Base-by-base conservation (phyloP, 345 rosid species). In the Salix koriyanagi region DNA sequence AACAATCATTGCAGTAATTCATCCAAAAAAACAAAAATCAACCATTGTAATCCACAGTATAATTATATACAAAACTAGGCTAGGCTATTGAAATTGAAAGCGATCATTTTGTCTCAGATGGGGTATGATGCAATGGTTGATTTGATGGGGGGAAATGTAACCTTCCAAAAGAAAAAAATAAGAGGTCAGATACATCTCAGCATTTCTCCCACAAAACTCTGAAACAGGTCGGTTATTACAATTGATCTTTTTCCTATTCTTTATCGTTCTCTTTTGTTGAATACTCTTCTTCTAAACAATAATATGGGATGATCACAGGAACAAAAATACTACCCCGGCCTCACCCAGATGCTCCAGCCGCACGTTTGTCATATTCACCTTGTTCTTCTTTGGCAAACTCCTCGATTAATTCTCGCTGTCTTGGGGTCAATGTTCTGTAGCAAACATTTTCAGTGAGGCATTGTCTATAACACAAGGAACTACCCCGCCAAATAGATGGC, bases 361-460 rank as follows among this genome's bases (percentile, higher is more conserved):
- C 88, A 36, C 86, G 90, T 74, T 83, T 91, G 12, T 84, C 88
- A 28, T 66, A 81, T 74, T 92, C 99, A 14, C 97, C 97, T 76
- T 84, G 95, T 79, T 89, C 99, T 87, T 91, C 98, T 85, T 91
- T 96, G 21, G 87, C 87, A 67, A 92, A 96, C 79, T 96, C 98
- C 81, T 96, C 98, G 19, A 96, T 89, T 80, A 96, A 83, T 77
- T 96, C 94, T 0, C 93, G 93, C 80, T 96, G 98, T 82, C 95
- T 91, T 58, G 77, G 92, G 37, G 94, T 91, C 80, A 96, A 77
- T 70, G 83, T 90, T 77, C 99, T 96, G 92, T 72, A 82, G 28
- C 42, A 50, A 46, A 44, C 13, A 9, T 15, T 26, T 16, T 37
- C 10, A 30, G 7, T 56, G 56, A 19, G 52, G 26, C 9, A 78